These are phyloP conservation scores for Ascochyta viciae-villosae DNA, from an alignment of 2,329 filamentous ascomycete species.

Conservation along the genomic window DNA sequence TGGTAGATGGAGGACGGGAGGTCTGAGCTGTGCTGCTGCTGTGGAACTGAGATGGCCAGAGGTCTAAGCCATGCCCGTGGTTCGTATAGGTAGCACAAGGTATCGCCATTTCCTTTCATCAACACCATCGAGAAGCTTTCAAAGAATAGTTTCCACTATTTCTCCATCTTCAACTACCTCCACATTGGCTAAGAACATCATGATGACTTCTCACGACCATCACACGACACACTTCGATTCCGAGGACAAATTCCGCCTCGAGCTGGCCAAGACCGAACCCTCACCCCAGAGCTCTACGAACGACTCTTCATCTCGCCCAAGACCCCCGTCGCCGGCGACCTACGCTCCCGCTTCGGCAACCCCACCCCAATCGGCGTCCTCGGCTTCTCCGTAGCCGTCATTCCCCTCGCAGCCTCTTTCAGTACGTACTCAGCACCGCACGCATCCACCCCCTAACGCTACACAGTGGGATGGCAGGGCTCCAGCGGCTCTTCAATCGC, in stretches of 20 bases:
- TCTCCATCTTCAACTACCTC: background rate
- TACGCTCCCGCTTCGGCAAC: slow-evolving; percentile 21
- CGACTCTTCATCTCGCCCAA: slow-evolving; percentile 22
- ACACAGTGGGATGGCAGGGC: slow-evolving; percentile 24
- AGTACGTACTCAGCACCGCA: slow-evolving; percentile 9
- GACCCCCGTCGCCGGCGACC: slow-evolving; percentile 11
- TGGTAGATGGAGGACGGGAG: slow-evolving; percentile 4
- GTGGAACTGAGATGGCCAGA: slow-evolving; percentile 10
- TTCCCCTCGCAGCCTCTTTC: slow-evolving; percentile 21
- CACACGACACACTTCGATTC: slow-evolving; percentile 20
- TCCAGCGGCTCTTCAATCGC: slow-evolving; percentile 20
- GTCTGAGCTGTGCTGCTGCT: slow-evolving; percentile 1
- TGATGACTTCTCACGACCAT: slow-evolving; percentile 17
- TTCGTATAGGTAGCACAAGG: slow-evolving; percentile 5
- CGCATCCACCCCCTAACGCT: background rate
- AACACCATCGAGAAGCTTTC: background rate
- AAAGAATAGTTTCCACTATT: background rate
- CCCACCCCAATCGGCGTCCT: slow-evolving; percentile 24
- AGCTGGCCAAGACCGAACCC: slow-evolving; percentile 20
- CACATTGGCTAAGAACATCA: background rate
- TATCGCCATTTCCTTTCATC: background rate
- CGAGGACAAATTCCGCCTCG: slow-evolving; percentile 24
- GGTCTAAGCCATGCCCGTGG: background rate
- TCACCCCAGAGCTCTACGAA: slow-evolving; percentile 28
- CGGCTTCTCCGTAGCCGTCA: slow-evolving; percentile 22